phyloP scores from a whole-genome alignment of 768 basidiomycete species.

The Paxillus involutus region DNA sequence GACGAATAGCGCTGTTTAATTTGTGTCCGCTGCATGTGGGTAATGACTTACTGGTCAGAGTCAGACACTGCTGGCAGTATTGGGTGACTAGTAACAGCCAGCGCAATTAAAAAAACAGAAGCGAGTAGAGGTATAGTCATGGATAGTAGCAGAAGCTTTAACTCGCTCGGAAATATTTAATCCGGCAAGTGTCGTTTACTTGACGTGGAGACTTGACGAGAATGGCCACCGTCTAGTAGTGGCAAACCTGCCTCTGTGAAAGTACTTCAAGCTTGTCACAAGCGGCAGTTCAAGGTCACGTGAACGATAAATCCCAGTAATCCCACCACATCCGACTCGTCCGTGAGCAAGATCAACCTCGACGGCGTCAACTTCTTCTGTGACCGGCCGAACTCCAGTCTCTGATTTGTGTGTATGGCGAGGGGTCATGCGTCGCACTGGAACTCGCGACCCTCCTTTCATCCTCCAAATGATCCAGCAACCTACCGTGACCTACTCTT shows the following conservation, averaged over 20 bases:
- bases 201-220: slow-evolving; percentile 4
- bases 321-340: no score
- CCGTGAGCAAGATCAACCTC: not conserved
- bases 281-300: slow-evolving; percentile 16
- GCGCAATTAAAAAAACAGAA: slow-evolving; percentile 40
- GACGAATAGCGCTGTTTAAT: slow-evolving; percentile 11
- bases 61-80: slow-evolving; percentile 14
- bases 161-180: not conserved
- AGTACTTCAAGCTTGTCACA: no score
- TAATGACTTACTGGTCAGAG: slow-evolving; percentile 28
- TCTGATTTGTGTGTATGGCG: slow-evolving; percentile 21
- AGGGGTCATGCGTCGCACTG: slow-evolving; percentile 19
- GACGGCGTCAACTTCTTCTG: not conserved
- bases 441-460: slow-evolving; percentile 37
- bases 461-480: slow-evolving; percentile 70
- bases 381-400: not conserved
- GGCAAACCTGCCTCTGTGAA: no score
- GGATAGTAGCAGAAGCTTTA: not conserved
- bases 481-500: slow-evolving; percentile 87
- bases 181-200: not conserved
- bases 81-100: slow-evolving; percentile 45
- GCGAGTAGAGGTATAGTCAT: slow-evolving; percentile 41
- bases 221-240: no score
- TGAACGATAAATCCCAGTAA: no score
- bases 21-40: slow-evolving; percentile 8